These are phyloP conservation scores for Eucalyptus rudis DNA, from an alignment of 345 rosid species.

Conservation along the genomic window DNA sequence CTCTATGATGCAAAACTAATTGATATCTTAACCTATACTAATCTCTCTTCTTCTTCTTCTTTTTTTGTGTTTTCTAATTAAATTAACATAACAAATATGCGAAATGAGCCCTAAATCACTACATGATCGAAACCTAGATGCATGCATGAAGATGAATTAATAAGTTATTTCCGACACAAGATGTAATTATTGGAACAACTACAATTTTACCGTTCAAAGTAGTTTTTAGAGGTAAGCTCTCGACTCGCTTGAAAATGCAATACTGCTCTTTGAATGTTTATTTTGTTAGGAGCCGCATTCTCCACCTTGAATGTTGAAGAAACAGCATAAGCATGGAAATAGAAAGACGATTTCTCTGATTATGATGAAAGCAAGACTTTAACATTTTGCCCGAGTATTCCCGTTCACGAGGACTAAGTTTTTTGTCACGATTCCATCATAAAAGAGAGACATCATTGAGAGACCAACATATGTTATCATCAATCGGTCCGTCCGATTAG, in stretches of 20 bases:
- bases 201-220: not conserved
- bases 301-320: not conserved
- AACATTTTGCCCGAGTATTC: not conserved
- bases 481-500: not conserved
- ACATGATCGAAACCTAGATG: not conserved
- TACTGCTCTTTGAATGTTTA: not conserved
- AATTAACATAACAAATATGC: not conserved
- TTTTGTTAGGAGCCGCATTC: not conserved
- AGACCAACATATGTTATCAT: not conserved
- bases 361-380: not conserved
- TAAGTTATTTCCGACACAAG: not conserved
- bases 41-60: not conserved
- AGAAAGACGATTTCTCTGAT: not conserved
- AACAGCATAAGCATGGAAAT: not conserved
- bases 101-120: not conserved
- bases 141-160: not conserved
- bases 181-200: not conserved
- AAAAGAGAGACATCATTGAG: not conserved
- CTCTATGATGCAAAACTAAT: not conserved
- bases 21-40: not conserved
- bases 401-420: not conserved
- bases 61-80: no score
- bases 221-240: not conserved
- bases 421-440: not conserved
- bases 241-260: not conserved